Conservation (phyloP, 352 stramenopile species). For the Peronosclerospora sorghi region DNA sequence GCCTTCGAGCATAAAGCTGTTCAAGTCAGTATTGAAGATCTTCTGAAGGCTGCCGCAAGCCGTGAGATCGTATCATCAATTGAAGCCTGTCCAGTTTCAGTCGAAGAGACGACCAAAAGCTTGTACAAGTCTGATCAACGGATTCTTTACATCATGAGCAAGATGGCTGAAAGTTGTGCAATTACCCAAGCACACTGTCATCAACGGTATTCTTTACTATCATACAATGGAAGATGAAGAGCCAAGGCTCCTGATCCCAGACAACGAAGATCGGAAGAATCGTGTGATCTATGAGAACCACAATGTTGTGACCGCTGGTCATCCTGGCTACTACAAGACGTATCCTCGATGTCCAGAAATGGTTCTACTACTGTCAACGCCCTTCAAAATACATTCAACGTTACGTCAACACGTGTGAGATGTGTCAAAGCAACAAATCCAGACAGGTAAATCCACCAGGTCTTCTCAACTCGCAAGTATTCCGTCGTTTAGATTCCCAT, state of each 20-base stretch:
- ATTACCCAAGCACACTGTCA: neutral
- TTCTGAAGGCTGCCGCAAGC: too few relatives aligned
- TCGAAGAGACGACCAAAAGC: too few relatives aligned
- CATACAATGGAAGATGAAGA: conserved; percentile 2
- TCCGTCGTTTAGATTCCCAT: conserved; percentile 5
- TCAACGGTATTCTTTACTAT: conserved; percentile 1
- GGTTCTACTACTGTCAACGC: conserved; percentile 8
- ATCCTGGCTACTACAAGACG: conserved; percentile 5
- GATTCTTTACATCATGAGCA: neutral
- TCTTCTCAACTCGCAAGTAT: conserved; percentile 2
- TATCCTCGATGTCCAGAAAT: neutral
- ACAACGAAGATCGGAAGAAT: too few relatives aligned
- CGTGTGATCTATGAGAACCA: conserved; percentile 11
- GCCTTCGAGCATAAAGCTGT: conserved; percentile 1
- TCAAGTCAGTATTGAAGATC: neutral
- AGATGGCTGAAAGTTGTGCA: too few relatives aligned
- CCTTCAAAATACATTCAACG: too few relatives aligned
- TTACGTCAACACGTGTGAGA: too few relatives aligned
- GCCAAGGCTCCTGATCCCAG: neutral
- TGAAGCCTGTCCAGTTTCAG: neutral
- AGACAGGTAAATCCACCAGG: conserved; percentile 5
- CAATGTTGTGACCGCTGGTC: too few relatives aligned
- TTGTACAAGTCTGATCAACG: neutral
- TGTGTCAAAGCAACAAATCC: conserved; percentile 5
- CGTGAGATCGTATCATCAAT: neutral